Evolutionary conservation across 306 rosid genomes (phyloP).

Genomic region (Cicer pinnatifidum): DNA sequence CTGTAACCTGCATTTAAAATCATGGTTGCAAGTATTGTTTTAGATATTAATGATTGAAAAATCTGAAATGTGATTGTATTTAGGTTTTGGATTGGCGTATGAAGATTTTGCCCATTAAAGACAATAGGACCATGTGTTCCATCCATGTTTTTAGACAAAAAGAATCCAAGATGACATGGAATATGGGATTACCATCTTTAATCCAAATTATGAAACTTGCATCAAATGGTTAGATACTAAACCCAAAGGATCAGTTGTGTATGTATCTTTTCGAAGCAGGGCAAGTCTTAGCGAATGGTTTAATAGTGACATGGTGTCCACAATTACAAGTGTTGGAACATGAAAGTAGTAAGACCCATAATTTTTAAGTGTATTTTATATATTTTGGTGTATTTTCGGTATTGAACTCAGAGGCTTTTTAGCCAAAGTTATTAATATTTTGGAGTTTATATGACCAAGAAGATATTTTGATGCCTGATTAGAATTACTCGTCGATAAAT

Average conservation of each 20-base stretch:
- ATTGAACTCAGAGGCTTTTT: too few species aligned
- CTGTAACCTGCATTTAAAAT: too few species aligned
- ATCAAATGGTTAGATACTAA: constrained; percentile 18
- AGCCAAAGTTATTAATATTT: too few species aligned
- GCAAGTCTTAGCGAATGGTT: constrained; percentile 18
- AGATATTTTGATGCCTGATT: too few species aligned
- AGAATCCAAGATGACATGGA: constrained; percentile 23
- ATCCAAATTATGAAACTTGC: constrained; percentile 1
- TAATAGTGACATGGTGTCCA: background rate
- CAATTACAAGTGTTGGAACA: background rate
- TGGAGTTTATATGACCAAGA: too few species aligned
- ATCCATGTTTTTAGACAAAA: constrained; percentile 5
- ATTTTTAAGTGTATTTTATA: too few species aligned
- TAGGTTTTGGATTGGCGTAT: constrained; percentile 6
- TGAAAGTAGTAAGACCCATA: too few species aligned
- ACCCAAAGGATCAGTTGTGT: constrained; percentile 1
- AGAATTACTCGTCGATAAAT: too few species aligned
- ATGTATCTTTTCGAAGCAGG: constrained; percentile 9
- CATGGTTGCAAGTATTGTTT: background rate
- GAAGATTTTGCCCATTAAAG: background rate
- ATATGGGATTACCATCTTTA: background rate
- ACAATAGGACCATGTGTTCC: constrained; percentile 28
- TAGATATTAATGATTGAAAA: background rate
- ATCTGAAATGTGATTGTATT: background rate
- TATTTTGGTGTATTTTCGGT: too few species aligned